Evolutionary conservation across 2,329 filamentous ascomycete species (phyloP), one percentile per base, ranked within the genome.

Genomic region (Berkeleyomyces basicola): DNA sequence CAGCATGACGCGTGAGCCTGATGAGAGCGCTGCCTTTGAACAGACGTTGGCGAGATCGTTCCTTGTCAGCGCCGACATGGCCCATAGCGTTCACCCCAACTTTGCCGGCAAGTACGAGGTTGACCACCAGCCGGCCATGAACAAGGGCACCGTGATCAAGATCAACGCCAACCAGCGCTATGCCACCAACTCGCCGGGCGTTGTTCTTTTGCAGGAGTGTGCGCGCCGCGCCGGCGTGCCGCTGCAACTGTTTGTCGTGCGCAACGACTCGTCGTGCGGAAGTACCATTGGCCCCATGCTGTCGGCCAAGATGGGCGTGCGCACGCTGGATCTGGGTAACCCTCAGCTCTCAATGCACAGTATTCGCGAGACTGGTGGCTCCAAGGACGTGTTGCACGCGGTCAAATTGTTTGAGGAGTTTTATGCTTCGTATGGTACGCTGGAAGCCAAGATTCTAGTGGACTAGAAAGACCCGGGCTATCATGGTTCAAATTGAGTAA

Each of bases 221-320:
- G 93, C 93, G 57, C 82, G 81, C 57, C 76, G 78, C 42, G 82
- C 80, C 16, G 84, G 83, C 33, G 90, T 97, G 23, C 93, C 93
- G 11, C 80, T 99, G 61, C 93, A 99, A 76, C 78, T 97, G 46
- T 97, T 97, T 70, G 93, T 99, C 47, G 92, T 97, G 57, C 83
- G 91, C 70, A 99, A 99, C 74, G 93, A 99, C 72, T 93, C 87
- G 3, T 84, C 87, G 61, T 99, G 93, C 73, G 93, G 93, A 63
- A 92, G 88, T 76, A 99, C 93, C 43, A 99, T 99, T 70, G 93
- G 93, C 0, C 93, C 93, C n/a, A 96, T 96, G 85, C 78, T 97
- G 55, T 88, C 87, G 61, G 90, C 92, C 33, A 86, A 86, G 64
- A 77, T 97, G 68, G 93, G 93, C 63, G 84, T 90, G 62, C 80